Conservation (phyloP, 2,329 filamentous ascomycete species). For the Fusarium musae region DNA sequence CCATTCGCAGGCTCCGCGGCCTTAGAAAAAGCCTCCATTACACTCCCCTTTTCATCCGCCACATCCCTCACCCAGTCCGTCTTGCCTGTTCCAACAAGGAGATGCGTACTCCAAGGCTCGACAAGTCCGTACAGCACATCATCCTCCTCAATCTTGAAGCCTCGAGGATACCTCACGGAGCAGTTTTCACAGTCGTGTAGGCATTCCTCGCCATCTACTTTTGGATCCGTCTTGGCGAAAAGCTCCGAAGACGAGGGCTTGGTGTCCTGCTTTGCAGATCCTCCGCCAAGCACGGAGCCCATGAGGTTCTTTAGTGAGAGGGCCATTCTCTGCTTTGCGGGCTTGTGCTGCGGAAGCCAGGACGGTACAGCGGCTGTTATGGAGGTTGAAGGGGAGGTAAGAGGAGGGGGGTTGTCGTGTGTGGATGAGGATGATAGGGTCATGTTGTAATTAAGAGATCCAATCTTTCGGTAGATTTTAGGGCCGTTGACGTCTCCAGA, state of each 20-base stretch:
- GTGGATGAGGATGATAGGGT: constrained; percentile 18
- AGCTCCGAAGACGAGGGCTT: constrained; percentile 58
- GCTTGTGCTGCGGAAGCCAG: constrained; percentile 44
- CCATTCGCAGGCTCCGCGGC: constrained; percentile 72
- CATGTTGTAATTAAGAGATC: constrained; percentile 28
- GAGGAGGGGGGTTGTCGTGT: constrained; percentile 5
- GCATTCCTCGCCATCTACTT: constrained; percentile 88
- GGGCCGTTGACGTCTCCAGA: constrained; percentile 26
- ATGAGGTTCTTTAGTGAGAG: constrained; percentile 51
- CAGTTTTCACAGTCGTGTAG: constrained; percentile 87
- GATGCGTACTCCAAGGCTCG: constrained; percentile 87
- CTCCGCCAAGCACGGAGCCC: constrained; percentile 45
- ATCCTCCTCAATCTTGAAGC: constrained; percentile 77
- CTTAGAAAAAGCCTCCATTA: constrained; percentile 79
- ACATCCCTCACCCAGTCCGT: constrained; percentile 93
- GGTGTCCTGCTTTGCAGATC: constrained; percentile 18
- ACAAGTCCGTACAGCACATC: constrained; percentile 87
- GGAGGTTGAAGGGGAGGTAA: background rate
- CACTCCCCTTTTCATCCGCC: constrained; percentile 84
- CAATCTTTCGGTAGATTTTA: constrained; percentile 26
- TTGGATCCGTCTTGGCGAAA: constrained; percentile 80
- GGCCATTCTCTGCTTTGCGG: constrained; percentile 56
- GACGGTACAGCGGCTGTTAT: constrained; percentile 26
- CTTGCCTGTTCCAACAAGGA: constrained; percentile 95
- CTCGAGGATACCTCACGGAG: constrained; percentile 77